A percentile compares a stretch with the other conserved stretches of the same genome.
Conservation (phyloP, 768 basidiomycete species). For the Suillus subluteus region DNA sequence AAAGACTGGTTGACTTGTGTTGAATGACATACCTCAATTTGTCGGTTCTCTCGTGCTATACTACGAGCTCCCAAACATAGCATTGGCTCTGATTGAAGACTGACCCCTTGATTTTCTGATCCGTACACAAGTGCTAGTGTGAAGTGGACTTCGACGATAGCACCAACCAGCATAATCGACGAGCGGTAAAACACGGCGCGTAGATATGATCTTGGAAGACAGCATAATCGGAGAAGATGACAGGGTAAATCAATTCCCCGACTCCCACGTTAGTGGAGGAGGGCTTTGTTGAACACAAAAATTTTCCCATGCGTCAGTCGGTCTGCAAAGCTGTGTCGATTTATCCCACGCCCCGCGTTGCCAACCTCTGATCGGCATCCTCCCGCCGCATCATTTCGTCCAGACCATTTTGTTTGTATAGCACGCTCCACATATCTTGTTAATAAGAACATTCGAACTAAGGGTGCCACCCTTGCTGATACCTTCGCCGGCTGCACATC, state of each 20-base stretch:
- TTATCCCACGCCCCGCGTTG: too few relatives aligned
- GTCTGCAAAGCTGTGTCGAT: too few relatives aligned
- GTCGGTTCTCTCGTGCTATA: neutral
- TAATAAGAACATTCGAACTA: too few relatives aligned
- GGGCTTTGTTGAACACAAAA: too few relatives aligned
- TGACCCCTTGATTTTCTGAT: neutral
- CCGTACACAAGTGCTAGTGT: neutral
- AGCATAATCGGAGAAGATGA: neutral
- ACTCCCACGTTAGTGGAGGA: too few relatives aligned
- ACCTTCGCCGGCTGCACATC: too few relatives aligned
- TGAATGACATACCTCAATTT: neutral
- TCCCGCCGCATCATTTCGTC: too few relatives aligned
- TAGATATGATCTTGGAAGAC: neutral
- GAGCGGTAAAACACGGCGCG: neutral
- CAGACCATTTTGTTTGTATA: too few relatives aligned
- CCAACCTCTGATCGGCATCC: too few relatives aligned
- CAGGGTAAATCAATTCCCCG: neutral
- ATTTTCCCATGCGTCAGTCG: too few relatives aligned
- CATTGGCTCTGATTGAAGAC: neutral
- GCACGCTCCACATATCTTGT: too few relatives aligned
- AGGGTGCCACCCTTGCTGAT: too few relatives aligned
- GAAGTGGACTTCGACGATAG: neutral
- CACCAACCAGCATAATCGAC: neutral
- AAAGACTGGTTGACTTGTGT: neutral
- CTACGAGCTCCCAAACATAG: neutral